Evolutionary conservation across 768 basidiomycete species (phyloP), one percentile per base, ranked within the genome.

Genomic region (Serendipita indica): DNA sequence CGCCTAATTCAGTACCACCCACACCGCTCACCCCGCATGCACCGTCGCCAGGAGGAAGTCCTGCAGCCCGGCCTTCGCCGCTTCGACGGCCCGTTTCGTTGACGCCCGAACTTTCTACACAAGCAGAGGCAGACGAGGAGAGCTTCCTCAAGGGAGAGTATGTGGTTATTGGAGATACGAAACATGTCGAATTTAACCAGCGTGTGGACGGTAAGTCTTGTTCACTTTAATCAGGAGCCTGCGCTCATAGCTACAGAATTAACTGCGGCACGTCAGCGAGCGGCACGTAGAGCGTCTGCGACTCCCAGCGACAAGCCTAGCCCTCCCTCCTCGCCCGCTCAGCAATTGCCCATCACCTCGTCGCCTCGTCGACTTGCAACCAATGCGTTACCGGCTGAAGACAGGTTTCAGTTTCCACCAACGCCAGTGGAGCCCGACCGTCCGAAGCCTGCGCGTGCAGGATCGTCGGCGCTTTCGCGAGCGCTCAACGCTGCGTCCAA

Each of bases 141-240:
- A 62, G 67, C 37, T 61, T 68, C 0, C 65, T 72, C 6, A 69
- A 68, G 1, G 66, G 66, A 57, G 94, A 98, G 66, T 99, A 99
- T 64, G 94, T 98, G 0, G 79, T 99, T 0, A 88, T 98, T 1
- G 92, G 86, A 39, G 91, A 99, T 69, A 81, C 79, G 58, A 77
- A 84, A 54, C 88, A 88, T 1, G 86, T 97, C 2, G 93, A 98
- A 67, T 89, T 97, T 68, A 90, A 89, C 67, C 81, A 82, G 14
- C 80, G 90, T 2, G 85, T 94, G 1, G 94, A 98, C 72, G 93
- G 93, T 87, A 61, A 64, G 81, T 69, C 16, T 32, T 32, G 32
- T 22, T 6, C 5, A 3, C 14, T 7, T 28, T 13, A 30, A 59
- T 43, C 16, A 49, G 60, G 32, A 58, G 34, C 60, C 60, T 61